Base-by-base conservation (phyloP, 106 monocot genomes). In the Phalaenopsis aphrodite region DNA sequence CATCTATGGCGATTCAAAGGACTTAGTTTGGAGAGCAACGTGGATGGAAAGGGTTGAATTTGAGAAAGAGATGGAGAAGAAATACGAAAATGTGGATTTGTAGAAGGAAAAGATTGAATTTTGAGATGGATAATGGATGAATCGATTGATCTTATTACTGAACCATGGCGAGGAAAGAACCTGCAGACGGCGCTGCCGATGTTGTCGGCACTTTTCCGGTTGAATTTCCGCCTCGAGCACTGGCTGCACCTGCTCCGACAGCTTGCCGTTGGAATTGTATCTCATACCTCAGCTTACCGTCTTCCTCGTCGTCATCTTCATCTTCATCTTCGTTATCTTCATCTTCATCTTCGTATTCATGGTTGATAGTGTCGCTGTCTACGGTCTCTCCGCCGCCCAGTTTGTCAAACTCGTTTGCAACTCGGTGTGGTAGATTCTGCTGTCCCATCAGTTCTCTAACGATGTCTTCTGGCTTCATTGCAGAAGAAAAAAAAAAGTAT, bases 391-490 rank as follows among this genome's bases (percentile, higher is more conserved):
- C 24, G 24, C 42, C 24, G 39, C 73, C 41, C 42, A 72, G 73
- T 41, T 81, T 56, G 55, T 73, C 41, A 39, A 52, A 68, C 68
- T 78, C 61, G 19, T 38, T 38, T 86, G 77, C 42, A 58, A 81
- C 21, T 12, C 38, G 69, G 4, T 21, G 30, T 69, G 8, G 69
- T 39, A 14, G 69, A 69, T 10, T 69, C 2, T 69, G 69, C 4
- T 69, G 69, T 38, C 38, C 36, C 39, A 69, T 69, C 38, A 69
- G 69, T 69, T 69, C 69, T 69, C 69, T 69, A 69, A 69, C 38
- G 38, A 80, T 83, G 83, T 86, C 88, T 83, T 89, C 92, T 90
- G 90, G 86, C 92, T 93, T 93, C 88, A 88, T 84, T 69, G 46
- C 83, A 88, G 41, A 56, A 41, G n/a, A 49, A 36, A 23, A 37